Base-by-base conservation (phyloP, 352 stramenopile species). In the Globisporangium orthogonon region DNA sequence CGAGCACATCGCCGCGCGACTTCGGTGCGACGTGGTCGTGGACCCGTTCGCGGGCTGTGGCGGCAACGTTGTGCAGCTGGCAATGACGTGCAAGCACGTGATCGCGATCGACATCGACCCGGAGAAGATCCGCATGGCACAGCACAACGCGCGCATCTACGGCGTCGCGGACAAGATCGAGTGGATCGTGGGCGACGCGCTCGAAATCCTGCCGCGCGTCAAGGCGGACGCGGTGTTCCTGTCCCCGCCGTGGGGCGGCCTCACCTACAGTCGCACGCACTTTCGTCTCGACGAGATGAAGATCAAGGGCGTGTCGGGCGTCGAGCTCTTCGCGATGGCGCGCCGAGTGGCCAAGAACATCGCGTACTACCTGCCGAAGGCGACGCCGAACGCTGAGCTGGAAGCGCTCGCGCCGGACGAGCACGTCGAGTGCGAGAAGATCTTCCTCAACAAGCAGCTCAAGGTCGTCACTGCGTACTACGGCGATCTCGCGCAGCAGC, bases 51-150 rank as follows among this genome's bases (percentile, higher is more conserved):
- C 89, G 17, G 93, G 93, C 4, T 97, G 90, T 53, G 93, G 93
- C 11, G 93, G 93, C 31, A 98, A 98, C 64, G 83, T 91, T 15
- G 97, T 98, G 61, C 91, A 98, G 61, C 78, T 98, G 46, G 93
- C 93, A 14, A 74, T 74, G 57, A 90, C 83, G 9, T 97, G 88
- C 58, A 80, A 83, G 18, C 72, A 89, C 17, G 93, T 98, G 13
- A 94, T 97, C 56, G 90, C 86, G n/a, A 96, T 98, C 55, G 91
- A 98, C 51, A 82, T 97, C 44, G 90, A 98, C 56, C 82, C 83
- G 4, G 69, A 78, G 17, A 96, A 95, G 57, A 81, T 97, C n/a
- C 76, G 76, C 17, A 94, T 95, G 71, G 91, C 89, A 4, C 83
- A 90, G 55, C 84, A 95, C 58, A 98, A 98, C 65, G 91, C 91